Evolutionary conservation across 305 asterid genomes (phyloP).

Genomic region (Rubia tinctorum): DNA sequence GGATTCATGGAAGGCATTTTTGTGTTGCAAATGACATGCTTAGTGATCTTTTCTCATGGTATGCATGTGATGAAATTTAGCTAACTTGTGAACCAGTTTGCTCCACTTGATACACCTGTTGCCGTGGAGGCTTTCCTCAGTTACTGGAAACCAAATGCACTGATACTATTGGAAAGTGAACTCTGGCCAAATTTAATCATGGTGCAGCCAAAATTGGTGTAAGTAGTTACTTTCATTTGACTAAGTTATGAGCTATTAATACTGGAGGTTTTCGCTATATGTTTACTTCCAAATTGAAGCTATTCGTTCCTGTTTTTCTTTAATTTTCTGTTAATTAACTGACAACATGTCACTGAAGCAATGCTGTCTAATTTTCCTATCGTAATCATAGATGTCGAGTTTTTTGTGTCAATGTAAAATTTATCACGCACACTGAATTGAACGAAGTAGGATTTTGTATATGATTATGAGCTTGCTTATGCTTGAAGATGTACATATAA

Average conservation of each 20-base stretch:
- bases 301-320: background rate
- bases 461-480: background rate
- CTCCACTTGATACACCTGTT: conserved; percentile 83
- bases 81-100: conserved; percentile 57
- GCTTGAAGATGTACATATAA: background rate
- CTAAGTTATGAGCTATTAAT: no score
- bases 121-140: conserved; percentile 68
- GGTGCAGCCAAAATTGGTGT: conserved; percentile 68
- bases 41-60: background rate
- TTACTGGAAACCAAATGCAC: conserved; percentile 82
- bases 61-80: background rate
- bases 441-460: background rate
- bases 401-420: background rate
- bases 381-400: background rate
- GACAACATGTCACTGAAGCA: background rate
- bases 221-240: conserved; percentile 23
- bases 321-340: background rate
- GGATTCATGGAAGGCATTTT: background rate
- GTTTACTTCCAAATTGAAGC: background rate
- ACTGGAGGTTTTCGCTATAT: background rate
- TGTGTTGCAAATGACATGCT: background rate
- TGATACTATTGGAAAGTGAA: conserved; percentile 84
- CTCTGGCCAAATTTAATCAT: conserved; percentile 92
- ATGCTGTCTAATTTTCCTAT: background rate
- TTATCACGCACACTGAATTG: background rate